Conservation (phyloP, 306 rosid species). For the Cicer judaicum region DNA sequence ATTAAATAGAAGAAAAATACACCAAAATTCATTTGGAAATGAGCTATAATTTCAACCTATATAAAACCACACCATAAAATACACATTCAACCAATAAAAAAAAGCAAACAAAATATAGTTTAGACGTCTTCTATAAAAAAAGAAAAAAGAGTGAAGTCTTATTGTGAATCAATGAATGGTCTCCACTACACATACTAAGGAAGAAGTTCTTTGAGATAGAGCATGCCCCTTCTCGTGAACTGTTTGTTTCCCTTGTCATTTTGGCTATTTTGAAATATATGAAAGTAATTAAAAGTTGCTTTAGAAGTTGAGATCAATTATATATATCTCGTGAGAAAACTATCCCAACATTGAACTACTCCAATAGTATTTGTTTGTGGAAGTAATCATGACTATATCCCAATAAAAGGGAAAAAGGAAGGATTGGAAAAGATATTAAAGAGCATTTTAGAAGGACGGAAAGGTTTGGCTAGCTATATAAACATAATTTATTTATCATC, state of each 20-base stretch:
- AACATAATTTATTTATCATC: conserved; percentile 24
- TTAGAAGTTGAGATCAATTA: conserved; percentile 18
- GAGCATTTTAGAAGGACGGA: conserved; percentile 43
- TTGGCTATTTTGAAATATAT: conserved; percentile 17
- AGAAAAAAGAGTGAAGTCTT: no score
- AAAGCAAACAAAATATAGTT: no score
- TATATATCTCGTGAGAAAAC: conserved; percentile 36
- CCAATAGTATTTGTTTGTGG: conserved; percentile 48
- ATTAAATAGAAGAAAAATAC: no score
- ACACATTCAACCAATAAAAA: no score
- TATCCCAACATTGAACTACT: conserved; percentile 44
- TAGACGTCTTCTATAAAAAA: no score
- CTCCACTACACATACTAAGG: background rate
- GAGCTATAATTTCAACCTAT: no score
- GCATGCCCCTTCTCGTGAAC: conserved; percentile 38
- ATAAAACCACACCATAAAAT: no score
- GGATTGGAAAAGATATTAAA: conserved; percentile 17
- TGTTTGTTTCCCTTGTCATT: background rate
- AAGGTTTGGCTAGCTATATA: conserved; percentile 36
- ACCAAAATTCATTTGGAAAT: no score
- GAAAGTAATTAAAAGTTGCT: conserved; percentile 47
- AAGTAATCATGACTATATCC: conserved; percentile 50
- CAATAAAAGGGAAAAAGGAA: conserved; percentile 28
- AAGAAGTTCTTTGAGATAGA: conserved; percentile 1
- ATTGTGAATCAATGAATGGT: no score